Conservation (phyloP, 257 asterid genomes). For the Jacaranda mimosifolia region DNA sequence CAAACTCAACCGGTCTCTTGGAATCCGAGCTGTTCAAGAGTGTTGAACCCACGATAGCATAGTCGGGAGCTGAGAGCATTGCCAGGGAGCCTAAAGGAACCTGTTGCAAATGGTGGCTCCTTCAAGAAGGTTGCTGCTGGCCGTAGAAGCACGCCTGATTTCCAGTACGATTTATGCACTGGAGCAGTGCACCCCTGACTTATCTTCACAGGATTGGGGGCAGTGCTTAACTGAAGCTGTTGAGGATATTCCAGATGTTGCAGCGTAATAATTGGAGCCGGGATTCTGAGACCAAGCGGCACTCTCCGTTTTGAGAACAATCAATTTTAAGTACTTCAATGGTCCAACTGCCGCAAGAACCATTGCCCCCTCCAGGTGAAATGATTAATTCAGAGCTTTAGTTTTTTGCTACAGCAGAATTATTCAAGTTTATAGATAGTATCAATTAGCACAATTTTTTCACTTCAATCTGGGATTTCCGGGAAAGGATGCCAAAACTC, state of each 20-base stretch:
- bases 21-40: too few species aligned
- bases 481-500: background rate
- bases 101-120: slow-evolving; percentile 18
- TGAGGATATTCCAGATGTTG: slow-evolving; percentile 28
- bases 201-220: slow-evolving; percentile 25
- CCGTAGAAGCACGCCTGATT: background rate
- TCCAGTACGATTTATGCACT: slow-evolving; percentile 12
- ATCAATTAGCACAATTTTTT: too few species aligned
- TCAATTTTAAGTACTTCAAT: slow-evolving; percentile 11
- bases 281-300: slow-evolving; percentile 34
- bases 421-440: too few species aligned
- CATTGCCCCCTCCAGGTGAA: background rate
- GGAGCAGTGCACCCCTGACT: slow-evolving; percentile 39
- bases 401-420: too few species aligned
- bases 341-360: slow-evolving; percentile 1
- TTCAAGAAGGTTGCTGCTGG: slow-evolving; percentile 30
- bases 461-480: too few species aligned
- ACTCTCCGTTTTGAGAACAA: slow-evolving; percentile 32
- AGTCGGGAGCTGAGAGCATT: too few species aligned
- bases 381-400: background rate
- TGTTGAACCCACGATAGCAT: background rate
- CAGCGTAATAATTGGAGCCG: slow-evolving; percentile 23
- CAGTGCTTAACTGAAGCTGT: slow-evolving; percentile 21
- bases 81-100: slow-evolving; percentile 17
- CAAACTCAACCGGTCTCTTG: background rate